phyloP scores from a whole-genome alignment of 2,329 filamentous ascomycete genomes.

The Cucurbitaria berberidis region DNA sequence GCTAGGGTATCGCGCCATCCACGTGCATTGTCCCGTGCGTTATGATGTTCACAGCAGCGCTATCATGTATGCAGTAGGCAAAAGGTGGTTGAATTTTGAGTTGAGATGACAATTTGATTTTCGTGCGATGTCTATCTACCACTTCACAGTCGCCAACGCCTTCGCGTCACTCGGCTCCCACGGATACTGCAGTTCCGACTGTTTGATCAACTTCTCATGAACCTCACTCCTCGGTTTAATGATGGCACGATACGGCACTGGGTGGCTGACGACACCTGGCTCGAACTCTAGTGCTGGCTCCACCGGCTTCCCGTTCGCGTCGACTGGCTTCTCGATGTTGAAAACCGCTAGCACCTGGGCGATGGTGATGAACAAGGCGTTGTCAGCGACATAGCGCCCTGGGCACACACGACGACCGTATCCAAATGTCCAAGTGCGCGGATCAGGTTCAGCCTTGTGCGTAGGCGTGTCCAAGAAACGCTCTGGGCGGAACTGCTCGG shows the following conservation, averaged over 20 bases:
- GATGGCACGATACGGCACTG: conserved; percentile 42
- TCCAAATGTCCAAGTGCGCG: conserved; percentile 44
- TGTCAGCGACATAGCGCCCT: conserved; percentile 52
- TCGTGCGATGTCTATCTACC: neutral
- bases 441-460: conserved; percentile 47
- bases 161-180: conserved; percentile 51
- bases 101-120: no score
- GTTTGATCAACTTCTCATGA: conserved; percentile 43
- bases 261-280: conserved; percentile 49
- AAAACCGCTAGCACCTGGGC: conserved; percentile 58
- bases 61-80: no score
- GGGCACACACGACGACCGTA: conserved; percentile 54
- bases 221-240: conserved; percentile 45
- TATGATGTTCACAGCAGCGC: no score
- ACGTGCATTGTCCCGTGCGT: no score
- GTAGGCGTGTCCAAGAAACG: conserved; percentile 46
- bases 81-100: no score
- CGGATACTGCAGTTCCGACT: conserved; percentile 46
- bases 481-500: conserved; percentile 52
- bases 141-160: conserved; percentile 14
- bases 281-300: conserved; percentile 24
- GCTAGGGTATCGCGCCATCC: no score
- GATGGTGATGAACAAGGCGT: conserved; percentile 50
- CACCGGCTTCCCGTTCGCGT: conserved; percentile 47
- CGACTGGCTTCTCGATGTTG: conserved; percentile 47